phyloP scores from a whole-genome alignment of 73 alveolate genomes.

The Paramecium pentaurelia region DNA sequence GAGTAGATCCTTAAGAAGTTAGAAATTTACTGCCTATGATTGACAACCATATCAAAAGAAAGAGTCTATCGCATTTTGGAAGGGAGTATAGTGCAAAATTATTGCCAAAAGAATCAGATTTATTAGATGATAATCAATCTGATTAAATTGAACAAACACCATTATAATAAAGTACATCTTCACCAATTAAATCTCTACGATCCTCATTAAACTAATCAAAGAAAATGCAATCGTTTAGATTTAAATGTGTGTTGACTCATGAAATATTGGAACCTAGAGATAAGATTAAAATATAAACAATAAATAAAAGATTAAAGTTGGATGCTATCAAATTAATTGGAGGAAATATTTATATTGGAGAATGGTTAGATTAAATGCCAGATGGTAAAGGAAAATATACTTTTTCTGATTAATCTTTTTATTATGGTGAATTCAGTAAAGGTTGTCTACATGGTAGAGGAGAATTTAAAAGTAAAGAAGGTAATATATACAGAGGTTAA shows the following conservation, averaged over 20 bases:
- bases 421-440: conserved; percentile 65
- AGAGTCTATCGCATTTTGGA: background rate
- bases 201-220: background rate
- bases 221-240: background rate
- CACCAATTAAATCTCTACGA: background rate
- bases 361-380: conserved; percentile 9
- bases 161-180: background rate
- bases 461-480: conserved; percentile 61
- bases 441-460: conserved; percentile 76
- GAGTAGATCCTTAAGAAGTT: background rate
- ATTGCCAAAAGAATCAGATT: background rate
- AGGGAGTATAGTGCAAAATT: background rate
- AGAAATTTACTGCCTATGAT: background rate
- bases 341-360: conserved; percentile 14
- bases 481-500: conserved; percentile 67
- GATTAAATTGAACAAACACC: background rate
- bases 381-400: conserved; percentile 72
- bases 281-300: background rate
- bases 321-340: conserved; percentile 8
- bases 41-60: background rate
- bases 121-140: background rate
- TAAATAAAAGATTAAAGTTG: background rate
- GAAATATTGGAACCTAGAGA: background rate
- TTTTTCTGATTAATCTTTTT: conserved; percentile 65
- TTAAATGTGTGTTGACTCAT: conserved; percentile 1